A percentile compares a stretch with the other conserved stretches of the same genome.
These are phyloP conservation scores for Saccharomycopsis guyanensis DNA, from an alignment of 805 yeast genomes.

Conservation along the genomic window DNA sequence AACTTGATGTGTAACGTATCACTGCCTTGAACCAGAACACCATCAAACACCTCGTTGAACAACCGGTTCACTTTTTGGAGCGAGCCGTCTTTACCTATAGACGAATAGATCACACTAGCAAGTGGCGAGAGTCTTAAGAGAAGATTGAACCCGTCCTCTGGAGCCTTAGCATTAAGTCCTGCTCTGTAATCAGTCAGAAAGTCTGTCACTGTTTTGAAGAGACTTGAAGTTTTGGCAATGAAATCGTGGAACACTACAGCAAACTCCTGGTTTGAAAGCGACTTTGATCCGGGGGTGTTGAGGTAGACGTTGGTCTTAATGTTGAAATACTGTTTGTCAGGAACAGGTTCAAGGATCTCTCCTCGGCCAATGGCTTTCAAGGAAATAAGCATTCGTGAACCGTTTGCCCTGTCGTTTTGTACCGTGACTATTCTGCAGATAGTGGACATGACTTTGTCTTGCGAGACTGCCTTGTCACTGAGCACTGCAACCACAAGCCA, in stretches of 20 bases:
- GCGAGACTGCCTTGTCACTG: neutral
- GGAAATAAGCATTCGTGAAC: slow-evolving; percentile 32
- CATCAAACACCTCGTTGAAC: neutral
- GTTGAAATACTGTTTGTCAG: slow-evolving; percentile 20
- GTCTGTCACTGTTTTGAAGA: slow-evolving; percentile 27
- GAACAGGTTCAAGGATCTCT: slow-evolving; percentile 22
- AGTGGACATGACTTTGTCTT: slow-evolving; percentile 28
- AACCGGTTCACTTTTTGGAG: slow-evolving; percentile 4
- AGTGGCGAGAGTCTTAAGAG: slow-evolving; percentile 11
- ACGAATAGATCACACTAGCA: slow-evolving; percentile 5
- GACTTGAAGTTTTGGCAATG: slow-evolving; percentile 6
- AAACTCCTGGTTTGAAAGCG: neutral
- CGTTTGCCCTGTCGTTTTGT: no score
- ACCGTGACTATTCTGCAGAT: slow-evolving; percentile 36
- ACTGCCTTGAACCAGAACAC: neutral
- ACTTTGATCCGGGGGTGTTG: neutral
- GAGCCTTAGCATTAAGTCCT: neutral
- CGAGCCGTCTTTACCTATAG: slow-evolving; percentile 4
- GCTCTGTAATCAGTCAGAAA: slow-evolving; percentile 30
- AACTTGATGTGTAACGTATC: slow-evolving; percentile 6
- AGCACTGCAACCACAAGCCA: neutral
- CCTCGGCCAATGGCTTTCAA: slow-evolving; percentile 46
- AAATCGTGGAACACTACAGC: slow-evolving; percentile 20
- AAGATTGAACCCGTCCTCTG: neutral
- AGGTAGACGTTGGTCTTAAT: slow-evolving; percentile 22